Base-by-base conservation (phyloP, 176 grass and related monocot species). In the Lolium rigidum region DNA sequence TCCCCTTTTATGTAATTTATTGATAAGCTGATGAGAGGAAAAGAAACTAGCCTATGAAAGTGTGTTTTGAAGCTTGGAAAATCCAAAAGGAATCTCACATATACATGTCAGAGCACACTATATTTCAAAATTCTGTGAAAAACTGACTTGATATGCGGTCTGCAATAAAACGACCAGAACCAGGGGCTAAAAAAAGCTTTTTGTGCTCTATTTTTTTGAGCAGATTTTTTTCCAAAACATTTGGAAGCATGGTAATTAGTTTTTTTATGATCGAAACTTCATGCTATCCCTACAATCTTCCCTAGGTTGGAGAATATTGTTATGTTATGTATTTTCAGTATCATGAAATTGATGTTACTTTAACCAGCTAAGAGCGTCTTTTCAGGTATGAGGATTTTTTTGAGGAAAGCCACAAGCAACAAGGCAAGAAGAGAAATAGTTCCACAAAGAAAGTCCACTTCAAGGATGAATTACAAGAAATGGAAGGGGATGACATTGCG, bases 371-470 rank as follows among this genome's bases (percentile, higher is more conserved):
- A 89, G 52, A 47, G 35, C 12, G 1, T 73, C 14, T 71, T 83
- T 87, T 26, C 84, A 98, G 96, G 86, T 98, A 98, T 86, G 24
- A 92, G 26, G 91, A 95, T 38, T 98, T 95, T 82, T 95, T 95
- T 89, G 79, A 74, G 61, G 93, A 89, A 89, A 74, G 39, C 9
- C 37, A 2, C 50, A 81, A 84, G 48, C 44, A 87, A 73, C 15
- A 84, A 88, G 64, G 18, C 73, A 86, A 75, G 80, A 90, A 84
- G 77, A 95, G 70, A 78, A 86, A 92, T 43, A 69, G 64, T 77
- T 95, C 70, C 79, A 92, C 22, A 41, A 91, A 84, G 83, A 89
- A 89, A 90, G 79, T 92, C 77, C 85, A 89, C 16, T 91, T 94
- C 50, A 52, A 90, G 85, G 91, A 86, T 86, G 75, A 66, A 57